A percentile compares a stretch with the other conserved stretches of the same genome.
Evolutionary conservation across 805 yeast genomes (phyloP).

Genomic region (Limtongia smithiae): DNA sequence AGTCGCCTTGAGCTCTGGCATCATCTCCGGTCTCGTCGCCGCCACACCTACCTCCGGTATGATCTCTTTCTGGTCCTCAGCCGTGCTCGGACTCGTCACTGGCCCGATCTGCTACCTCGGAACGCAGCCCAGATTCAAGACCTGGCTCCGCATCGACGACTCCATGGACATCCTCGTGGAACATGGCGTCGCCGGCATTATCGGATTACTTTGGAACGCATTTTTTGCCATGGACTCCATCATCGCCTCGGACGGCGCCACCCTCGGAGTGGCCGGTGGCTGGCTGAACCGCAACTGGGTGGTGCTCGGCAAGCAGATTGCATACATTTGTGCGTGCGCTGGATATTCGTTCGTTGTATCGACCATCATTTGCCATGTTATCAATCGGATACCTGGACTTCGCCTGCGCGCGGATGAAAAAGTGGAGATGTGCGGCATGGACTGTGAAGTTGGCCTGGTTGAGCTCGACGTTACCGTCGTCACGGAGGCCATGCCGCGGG

Average conservation of each 20-base stretch:
- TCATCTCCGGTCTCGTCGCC: constrained; percentile 92
- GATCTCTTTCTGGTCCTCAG: constrained; percentile 88
- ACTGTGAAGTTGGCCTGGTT: constrained; percentile 98
- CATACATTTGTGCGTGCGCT: constrained; percentile 67
- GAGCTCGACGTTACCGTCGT: constrained; percentile 86
- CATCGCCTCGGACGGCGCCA: constrained; percentile 76
- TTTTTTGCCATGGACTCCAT: constrained; percentile 84
- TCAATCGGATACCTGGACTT: constrained; percentile 77
- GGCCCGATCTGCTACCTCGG: constrained; percentile 86
- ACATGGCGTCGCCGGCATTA: constrained; percentile 94
- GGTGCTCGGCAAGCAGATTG: constrained; percentile 87
- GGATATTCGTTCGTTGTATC: constrained; percentile 79
- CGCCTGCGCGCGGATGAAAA: constrained; percentile 75
- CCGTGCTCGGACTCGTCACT: constrained; percentile 73
- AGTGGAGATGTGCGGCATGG: constrained; percentile 86
- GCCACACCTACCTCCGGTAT: constrained; percentile 94
- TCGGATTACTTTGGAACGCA: constrained; percentile 86
- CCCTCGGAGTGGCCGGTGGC: constrained; percentile 69
- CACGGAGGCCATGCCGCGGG: constrained; percentile 42
- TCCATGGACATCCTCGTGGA: constrained; percentile 95
- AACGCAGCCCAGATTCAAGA: constrained; percentile 84
- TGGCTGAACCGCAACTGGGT: constrained; percentile 89
- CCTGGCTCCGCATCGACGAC: constrained; percentile 78
- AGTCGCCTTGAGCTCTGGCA: constrained; percentile 92
- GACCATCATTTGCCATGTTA: constrained; percentile 65